These are phyloP conservation scores for Barnettozyma californica DNA, from an alignment of 805 yeast species.

Conservation along the genomic window DNA sequence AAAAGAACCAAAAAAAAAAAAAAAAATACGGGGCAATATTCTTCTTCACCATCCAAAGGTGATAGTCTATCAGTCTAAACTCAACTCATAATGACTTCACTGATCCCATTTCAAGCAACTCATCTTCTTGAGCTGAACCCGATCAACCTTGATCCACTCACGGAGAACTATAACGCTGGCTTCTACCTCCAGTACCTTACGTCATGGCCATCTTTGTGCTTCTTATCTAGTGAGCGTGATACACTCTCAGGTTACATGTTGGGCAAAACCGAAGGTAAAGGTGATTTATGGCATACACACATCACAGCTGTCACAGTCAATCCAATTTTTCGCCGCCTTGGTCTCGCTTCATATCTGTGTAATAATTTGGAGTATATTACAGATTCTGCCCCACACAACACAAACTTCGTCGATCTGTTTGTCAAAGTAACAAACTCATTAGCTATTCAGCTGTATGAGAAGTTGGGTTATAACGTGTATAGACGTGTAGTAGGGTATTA, in stretches of 20 bases:
- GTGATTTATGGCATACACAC: slow-evolving; percentile 90
- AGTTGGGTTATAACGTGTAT: slow-evolving; percentile 78
- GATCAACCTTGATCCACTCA: slow-evolving; percentile 80
- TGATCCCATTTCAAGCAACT: slow-evolving; percentile 81
- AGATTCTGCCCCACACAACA: slow-evolving; percentile 70
- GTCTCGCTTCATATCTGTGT: slow-evolving; percentile 79
- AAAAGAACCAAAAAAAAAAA: no score
- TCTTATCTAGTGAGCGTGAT: slow-evolving; percentile 55
- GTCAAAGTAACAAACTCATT: slow-evolving; percentile 80
- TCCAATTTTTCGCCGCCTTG: slow-evolving; percentile 75
- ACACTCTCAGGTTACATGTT: slow-evolving; percentile 71
- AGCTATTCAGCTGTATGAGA: slow-evolving; percentile 80
- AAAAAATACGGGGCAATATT: no score
- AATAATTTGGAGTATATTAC: slow-evolving; percentile 67
- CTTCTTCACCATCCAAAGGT: no score
- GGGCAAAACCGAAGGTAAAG: slow-evolving; percentile 92
- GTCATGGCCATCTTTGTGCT: slow-evolving; percentile 85
- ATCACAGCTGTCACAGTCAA: slow-evolving; percentile 93
- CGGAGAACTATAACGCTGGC: slow-evolving; percentile 83
- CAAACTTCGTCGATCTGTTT: slow-evolving; percentile 84
- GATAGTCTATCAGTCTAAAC: no score
- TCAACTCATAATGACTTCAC: slow-evolving; percentile 64
- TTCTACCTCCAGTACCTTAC: slow-evolving; percentile 81
- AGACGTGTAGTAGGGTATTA: slow-evolving; percentile 89
- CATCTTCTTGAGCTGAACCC: slow-evolving; percentile 71